Evolutionary conservation across 345 rosid genomes (phyloP), one percentile per base, ranked within the genome.

Genomic region (Heritiera fomes): DNA sequence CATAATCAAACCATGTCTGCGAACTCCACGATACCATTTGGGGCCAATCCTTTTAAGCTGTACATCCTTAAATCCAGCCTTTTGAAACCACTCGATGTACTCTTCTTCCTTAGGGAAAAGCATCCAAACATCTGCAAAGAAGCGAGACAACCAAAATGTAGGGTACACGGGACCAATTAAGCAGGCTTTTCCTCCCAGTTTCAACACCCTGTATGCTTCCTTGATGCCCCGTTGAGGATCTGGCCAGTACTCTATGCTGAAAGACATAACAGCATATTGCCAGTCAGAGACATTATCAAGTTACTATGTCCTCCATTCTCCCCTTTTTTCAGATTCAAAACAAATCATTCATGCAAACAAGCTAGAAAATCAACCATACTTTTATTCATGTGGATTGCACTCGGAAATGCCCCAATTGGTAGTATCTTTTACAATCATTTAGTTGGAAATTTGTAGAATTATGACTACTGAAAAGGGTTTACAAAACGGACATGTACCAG

Each of bases 211-310:
- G 86, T 96, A 96, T 23, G 98, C 99, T 89, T 94, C 99, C 83
- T 79, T 92, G 73, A 96, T 94, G 50, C 99, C 99, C 34, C 99
- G 90, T 83, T 92, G 98, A 3, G 98, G 99, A 78, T 96, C 98
- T 34, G 99, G 99, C 99, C 99, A 96, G 85, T 96, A 96, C 91
- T 96, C 99, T 20, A 96, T 96, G 82, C 99, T 96, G 88, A 79
- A 53, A 82, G 60, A 66, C 72, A 8, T 1, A 77, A 77, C 38
- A 28, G 41, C 8, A 43, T 46, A 62, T 41, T 62, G 71, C 55
- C 70, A 52, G 72, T 73, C 1, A 87, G 72, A 82, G 30, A 78
- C 34, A 50, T 28, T 52, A 40, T 15, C 61, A 80, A 74, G 23
- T 9, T 28, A 20, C 28, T 45, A 58, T 71, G 49, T 55, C 41